Conservation (phyloP, 169 alveolate species). For the Plasmodium inui region DNA sequence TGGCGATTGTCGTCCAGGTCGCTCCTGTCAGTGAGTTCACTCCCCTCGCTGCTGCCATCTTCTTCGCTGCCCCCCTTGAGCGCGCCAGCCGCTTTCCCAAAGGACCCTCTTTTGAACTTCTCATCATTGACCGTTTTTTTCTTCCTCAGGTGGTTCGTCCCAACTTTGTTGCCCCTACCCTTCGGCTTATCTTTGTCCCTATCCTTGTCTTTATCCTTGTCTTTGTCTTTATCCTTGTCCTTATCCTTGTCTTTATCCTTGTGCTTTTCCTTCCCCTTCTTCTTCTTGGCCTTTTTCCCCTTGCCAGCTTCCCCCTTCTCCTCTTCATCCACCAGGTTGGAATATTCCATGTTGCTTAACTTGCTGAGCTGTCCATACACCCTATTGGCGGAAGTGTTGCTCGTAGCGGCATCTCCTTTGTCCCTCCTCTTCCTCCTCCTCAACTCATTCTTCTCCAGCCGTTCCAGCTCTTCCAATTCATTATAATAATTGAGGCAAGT, state of each 20-base stretch:
- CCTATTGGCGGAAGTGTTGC: constrained; percentile 31
- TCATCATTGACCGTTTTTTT: neutral
- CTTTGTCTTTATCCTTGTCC: neutral
- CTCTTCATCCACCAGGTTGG: constrained; percentile 7
- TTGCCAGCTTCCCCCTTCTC: neutral
- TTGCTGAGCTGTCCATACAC: constrained; percentile 46
- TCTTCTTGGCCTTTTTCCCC: constrained; percentile 16
- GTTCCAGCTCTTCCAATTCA: constrained; percentile 71
- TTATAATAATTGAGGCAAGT: constrained; percentile 55
- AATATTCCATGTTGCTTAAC: constrained; percentile 9
- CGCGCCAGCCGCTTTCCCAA: neutral
- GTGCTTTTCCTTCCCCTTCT: constrained; percentile 5
- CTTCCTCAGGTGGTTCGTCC: neutral
- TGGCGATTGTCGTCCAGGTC: neutral
- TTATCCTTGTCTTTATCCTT: neutral
- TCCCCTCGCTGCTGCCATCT: neutral
- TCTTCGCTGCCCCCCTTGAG: neutral
- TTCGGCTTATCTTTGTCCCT: neutral
- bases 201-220: neutral
- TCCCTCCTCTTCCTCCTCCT: constrained; percentile 42
- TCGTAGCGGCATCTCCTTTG: neutral
- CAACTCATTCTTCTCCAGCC: constrained; percentile 40
- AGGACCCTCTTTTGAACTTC: constrained; percentile 3
- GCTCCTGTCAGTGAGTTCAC: neutral
- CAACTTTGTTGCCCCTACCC: neutral